Evolutionary conservation across 768 basidiomycete genomes (phyloP).

Genomic region (Hericium coralloides): DNA sequence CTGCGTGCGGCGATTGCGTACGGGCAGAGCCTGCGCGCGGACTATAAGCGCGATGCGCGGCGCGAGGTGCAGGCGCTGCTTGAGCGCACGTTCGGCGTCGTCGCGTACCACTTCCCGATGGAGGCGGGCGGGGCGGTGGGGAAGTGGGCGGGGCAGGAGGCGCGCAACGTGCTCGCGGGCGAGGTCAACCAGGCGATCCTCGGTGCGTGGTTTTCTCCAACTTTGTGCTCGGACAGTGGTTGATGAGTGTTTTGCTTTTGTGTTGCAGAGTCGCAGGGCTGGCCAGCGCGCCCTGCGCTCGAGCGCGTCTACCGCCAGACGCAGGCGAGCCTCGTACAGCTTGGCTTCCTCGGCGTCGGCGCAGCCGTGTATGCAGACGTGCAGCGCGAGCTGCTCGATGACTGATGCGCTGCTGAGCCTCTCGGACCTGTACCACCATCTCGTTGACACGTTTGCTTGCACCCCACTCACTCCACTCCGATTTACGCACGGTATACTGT

Average conservation of each 20-base stretch:
- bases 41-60: constrained; percentile 55
- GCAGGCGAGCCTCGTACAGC: constrained; percentile 55
- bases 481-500: background rate
- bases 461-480: background rate
- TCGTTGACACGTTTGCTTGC: background rate
- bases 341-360: constrained; percentile 65
- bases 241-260: background rate
- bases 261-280: constrained; percentile 64
- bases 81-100: constrained; percentile 68
- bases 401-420: background rate
- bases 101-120: constrained; percentile 71
- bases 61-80: constrained; percentile 58
- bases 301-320: constrained; percentile 76
- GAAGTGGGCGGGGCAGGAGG: constrained; percentile 59
- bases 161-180: constrained; percentile 56
- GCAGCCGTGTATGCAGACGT: constrained; percentile 78
- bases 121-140: constrained; percentile 57
- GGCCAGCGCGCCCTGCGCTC: constrained; percentile 58
- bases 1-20: constrained; percentile 63
- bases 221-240: background rate
- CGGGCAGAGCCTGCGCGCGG: constrained; percentile 59
- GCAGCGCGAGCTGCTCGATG: constrained; percentile 60
- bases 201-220: constrained; percentile 36
- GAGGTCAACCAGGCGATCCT: constrained; percentile 79
- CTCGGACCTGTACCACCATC: background rate